These are phyloP conservation scores for Didymella sp. DNA, from an alignment of 2,329 filamentous ascomycete species.

Conservation along the genomic window DNA sequence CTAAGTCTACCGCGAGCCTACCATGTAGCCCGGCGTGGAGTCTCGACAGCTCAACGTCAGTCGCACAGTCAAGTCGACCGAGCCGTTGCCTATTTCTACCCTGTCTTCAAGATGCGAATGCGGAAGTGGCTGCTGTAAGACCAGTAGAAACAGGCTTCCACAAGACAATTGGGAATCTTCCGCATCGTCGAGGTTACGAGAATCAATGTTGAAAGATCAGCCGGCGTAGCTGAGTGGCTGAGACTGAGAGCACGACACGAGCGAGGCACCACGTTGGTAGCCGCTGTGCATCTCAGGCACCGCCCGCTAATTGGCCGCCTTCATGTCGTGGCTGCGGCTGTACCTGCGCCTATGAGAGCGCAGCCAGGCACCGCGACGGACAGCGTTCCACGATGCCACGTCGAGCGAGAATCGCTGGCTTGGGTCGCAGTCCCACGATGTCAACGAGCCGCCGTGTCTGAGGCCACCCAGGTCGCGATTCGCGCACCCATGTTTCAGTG, in stretches of 20 bases:
- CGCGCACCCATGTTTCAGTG: conserved; percentile 32
- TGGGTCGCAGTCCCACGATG: conserved; percentile 16
- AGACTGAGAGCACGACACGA: conserved; percentile 13
- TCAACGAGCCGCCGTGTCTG: conserved; percentile 12
- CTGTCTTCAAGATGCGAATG: not conserved
- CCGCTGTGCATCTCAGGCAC: conserved; percentile 17
- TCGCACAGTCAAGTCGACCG: conserved; percentile 8
- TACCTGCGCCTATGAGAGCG: conserved; percentile 5
- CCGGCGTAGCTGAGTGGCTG: conserved; percentile 15
- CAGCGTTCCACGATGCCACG: conserved; percentile 21
- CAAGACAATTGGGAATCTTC: not conserved
- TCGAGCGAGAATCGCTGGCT: conserved; percentile 17
- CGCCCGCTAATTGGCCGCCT: conserved; percentile 7
- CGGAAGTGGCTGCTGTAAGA: conserved; percentile 8
- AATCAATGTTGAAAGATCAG: conserved; percentile 1
- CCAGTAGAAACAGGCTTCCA: conserved; percentile 1
- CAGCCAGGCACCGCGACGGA: conserved; percentile 14
- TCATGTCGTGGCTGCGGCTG: conserved; percentile 15
- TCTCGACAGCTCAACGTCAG: conserved; percentile 8
- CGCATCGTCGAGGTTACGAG: not conserved
- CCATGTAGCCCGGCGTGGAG: conserved; percentile 12
- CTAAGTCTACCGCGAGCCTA: conserved; percentile 10
- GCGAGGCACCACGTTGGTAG: conserved; percentile 17
- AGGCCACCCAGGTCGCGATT: conserved; percentile 22
- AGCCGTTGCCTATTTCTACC: conserved; percentile 2